A percentile compares a stretch with the other conserved stretches of the same genome.
Conservation (phyloP, 495 filamentous ascomycete species). For the Gamarada debralockiae region DNA sequence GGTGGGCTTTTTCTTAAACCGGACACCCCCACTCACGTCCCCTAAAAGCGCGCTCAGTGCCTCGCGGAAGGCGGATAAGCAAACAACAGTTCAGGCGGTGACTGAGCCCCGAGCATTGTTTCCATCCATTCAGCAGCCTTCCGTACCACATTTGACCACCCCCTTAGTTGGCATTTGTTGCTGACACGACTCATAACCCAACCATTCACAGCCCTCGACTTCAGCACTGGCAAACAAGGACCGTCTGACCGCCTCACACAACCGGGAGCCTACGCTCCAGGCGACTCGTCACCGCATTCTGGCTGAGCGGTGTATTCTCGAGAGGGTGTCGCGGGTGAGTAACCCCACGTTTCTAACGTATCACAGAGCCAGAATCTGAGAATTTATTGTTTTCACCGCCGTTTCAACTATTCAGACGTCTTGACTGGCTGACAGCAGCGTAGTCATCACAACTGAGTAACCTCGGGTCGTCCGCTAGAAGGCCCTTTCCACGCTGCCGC, state of each 20-base stretch:
- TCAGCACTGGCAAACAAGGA: background rate
- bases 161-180: background rate
- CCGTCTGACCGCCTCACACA: constrained; percentile 3
- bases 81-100: background rate
- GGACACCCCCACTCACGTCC: background rate
- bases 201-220: constrained; percentile 2
- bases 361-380: background rate
- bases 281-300: background rate
- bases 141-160: background rate
- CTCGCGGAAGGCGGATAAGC: background rate
- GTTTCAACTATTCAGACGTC: background rate
- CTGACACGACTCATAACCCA: background rate
- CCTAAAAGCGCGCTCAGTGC: background rate
- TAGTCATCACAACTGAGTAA: too few species aligned
- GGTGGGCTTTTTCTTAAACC: too few species aligned
- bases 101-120: background rate
- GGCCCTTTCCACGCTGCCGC: too few species aligned
- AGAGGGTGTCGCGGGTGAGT: too few species aligned
- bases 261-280: background rate
- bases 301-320: too few species aligned
- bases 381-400: background rate
- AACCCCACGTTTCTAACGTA: background rate
- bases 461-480: too few species aligned
- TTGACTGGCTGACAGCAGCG: background rate
- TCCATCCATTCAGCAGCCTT: background rate